Conservation (phyloP, 257 asterid genomes). For the Knoxia roxburghii region DNA sequence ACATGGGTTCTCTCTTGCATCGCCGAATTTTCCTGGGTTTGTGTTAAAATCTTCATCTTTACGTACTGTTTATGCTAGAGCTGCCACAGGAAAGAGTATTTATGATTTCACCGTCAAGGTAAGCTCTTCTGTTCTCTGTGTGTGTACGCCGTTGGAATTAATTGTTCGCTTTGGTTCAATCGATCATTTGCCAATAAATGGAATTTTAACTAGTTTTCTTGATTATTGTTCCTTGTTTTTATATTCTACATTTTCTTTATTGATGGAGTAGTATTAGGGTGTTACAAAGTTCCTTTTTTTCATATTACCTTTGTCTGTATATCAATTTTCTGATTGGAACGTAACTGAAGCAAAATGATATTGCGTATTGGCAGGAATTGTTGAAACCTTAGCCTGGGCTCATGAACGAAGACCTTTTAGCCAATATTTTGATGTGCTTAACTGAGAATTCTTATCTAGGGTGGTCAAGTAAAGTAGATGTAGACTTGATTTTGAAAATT, state of each 20-base stretch:
- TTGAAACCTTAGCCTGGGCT: no score
- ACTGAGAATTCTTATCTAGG: background rate
- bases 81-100: conserved; percentile 73
- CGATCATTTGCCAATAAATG: background rate
- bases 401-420: no score
- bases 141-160: background rate
- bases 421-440: background rate
- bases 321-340: background rate
- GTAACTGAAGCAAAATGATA: background rate
- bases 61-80: conserved; percentile 52
- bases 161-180: background rate
- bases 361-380: no score
- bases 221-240: background rate
- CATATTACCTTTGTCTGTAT: background rate
- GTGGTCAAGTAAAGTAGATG: background rate
- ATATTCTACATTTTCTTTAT: background rate
- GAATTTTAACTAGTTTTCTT: background rate
- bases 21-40: conserved; percentile 36
- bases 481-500: background rate
- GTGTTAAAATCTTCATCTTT: conserved; percentile 43
- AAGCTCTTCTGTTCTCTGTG: background rate
- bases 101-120: conserved; percentile 89
- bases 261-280: background rate
- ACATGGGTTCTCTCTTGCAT: conserved; percentile 42
- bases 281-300: background rate